Percentiles rank a stretch among this genome's conserved stretches.
phyloP scores from a whole-genome alignment of 164 flowering plant species.

The Chloranthus sessilifolius region DNA sequence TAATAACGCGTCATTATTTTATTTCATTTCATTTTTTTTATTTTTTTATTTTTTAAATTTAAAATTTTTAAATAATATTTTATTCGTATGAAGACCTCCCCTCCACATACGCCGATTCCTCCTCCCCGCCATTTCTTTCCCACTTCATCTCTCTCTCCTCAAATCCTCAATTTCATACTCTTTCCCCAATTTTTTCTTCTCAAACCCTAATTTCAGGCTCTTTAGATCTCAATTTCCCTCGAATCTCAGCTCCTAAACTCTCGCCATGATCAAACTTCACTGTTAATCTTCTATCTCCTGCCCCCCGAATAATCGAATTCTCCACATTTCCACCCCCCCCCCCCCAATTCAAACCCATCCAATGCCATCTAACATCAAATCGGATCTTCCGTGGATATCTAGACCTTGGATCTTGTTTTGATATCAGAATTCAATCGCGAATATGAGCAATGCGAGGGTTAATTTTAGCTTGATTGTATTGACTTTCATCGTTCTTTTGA shows the following conservation, averaged over 20 bases:
- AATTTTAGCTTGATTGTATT: not conserved
- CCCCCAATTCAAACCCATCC: not conserved
- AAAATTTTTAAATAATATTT: too few species aligned
- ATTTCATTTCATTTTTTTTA: too few species aligned
- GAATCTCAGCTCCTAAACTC: not conserved
- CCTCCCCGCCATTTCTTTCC: conserved; percentile 8
- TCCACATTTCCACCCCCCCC: not conserved
- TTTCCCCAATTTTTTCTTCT: not conserved
- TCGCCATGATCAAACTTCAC: not conserved
- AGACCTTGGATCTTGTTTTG: too few species aligned
- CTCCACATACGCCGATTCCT: not conserved
- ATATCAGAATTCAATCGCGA: too few species aligned
- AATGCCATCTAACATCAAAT: not conserved
- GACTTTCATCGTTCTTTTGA: conserved; percentile 5
- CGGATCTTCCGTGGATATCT: too few species aligned
- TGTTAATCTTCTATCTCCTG: not conserved
- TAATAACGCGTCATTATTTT: too few species aligned
- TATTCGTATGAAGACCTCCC: too few species aligned
- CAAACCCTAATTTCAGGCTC: not conserved
- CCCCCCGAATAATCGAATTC: not conserved
- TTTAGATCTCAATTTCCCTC: not conserved
- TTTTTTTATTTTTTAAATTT: too few species aligned
- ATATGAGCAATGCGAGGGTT: conserved; percentile 6
- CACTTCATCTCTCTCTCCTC: conserved; percentile 1
- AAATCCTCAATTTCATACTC: not conserved